These are phyloP conservation scores for Inonotus hispidus DNA, from an alignment of 1,284 basidiomycete species.

Conservation along the genomic window DNA sequence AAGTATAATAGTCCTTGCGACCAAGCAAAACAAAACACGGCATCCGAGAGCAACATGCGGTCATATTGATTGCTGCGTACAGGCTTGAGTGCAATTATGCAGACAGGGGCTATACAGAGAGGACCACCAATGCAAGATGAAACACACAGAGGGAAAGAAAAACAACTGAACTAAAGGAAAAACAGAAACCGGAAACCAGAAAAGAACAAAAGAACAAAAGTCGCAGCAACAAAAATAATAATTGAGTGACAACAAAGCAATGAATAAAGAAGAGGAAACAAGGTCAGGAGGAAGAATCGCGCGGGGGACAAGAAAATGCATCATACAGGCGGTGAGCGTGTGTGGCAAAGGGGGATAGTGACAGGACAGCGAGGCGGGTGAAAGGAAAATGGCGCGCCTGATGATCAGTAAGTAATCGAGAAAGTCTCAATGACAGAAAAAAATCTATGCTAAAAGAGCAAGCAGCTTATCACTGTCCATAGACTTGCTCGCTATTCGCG, in stretches of 20 bases:
- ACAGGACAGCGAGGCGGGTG: not conserved
- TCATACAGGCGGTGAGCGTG: slow-evolving; percentile 5
- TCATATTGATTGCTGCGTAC: not conserved
- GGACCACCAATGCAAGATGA: not conserved
- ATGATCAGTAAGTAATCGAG: not conserved
- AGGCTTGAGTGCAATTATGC: not conserved
- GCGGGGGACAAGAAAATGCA: slow-evolving; percentile 6
- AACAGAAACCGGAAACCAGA: not conserved
- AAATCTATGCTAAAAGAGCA: slow-evolving; percentile 47
- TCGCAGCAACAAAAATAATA: slow-evolving; percentile 9
- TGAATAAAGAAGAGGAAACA: slow-evolving; percentile 19
- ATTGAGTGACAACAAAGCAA: slow-evolving; percentile 11
- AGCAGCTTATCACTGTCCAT: slow-evolving; percentile 54
- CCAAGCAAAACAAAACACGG: not conserved
- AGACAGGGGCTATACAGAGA: not conserved
- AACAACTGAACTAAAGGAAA: slow-evolving; percentile 3
- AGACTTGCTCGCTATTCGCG: slow-evolving; percentile 54
- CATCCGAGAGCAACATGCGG: not conserved
- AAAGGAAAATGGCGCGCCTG: not conserved
- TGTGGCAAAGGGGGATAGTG: not conserved
- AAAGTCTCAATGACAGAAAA: not conserved
- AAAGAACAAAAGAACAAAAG: slow-evolving; percentile 2
- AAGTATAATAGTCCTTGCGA: too few species aligned
- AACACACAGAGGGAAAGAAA: not conserved
- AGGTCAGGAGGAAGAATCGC: slow-evolving; percentile 17